Evolutionary conservation across 1,284 basidiomycete genomes (phyloP).

Genomic region (Trametes polyzona): DNA sequence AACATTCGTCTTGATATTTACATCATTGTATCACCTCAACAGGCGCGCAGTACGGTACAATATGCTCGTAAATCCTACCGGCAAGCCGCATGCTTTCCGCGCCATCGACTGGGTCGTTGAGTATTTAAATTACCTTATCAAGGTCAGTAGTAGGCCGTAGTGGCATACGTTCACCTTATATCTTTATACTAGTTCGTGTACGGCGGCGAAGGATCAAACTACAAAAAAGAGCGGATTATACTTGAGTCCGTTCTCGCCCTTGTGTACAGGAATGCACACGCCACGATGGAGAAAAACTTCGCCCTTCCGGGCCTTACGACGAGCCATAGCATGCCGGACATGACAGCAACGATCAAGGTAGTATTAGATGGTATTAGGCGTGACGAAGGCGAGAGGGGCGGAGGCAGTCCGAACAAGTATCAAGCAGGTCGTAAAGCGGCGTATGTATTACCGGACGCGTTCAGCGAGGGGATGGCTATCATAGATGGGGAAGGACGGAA

Average conservation of each 20-base stretch:
- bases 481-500: not conserved
- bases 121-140: slow-evolving; percentile 28
- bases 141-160: slow-evolving; percentile 13
- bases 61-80: slow-evolving; percentile 33
- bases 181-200: slow-evolving; percentile 1
- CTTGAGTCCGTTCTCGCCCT: slow-evolving; percentile 17
- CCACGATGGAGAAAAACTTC: slow-evolving; percentile 14
- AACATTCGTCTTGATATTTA: not conserved
- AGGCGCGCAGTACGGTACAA: slow-evolving; percentile 28
- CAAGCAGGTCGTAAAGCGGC: not conserved
- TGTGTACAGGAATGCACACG: slow-evolving; percentile 7
- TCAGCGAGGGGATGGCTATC: not conserved
- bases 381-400: no score
- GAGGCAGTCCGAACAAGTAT: not conserved
- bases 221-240: slow-evolving; percentile 15
- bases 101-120: slow-evolving; percentile 33
- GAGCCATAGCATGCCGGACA: slow-evolving; percentile 6
- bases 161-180: not conserved
- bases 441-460: not conserved
- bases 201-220: slow-evolving; percentile 18
- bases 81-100: slow-evolving; percentile 23
- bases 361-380: not conserved
- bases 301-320: not conserved
- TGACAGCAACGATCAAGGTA: slow-evolving; percentile 9
- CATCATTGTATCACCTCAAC: not conserved